Evolutionary conservation across 2,329 filamentous ascomycete species (phyloP).

Genomic region (Trichoderma asperellum): DNA sequence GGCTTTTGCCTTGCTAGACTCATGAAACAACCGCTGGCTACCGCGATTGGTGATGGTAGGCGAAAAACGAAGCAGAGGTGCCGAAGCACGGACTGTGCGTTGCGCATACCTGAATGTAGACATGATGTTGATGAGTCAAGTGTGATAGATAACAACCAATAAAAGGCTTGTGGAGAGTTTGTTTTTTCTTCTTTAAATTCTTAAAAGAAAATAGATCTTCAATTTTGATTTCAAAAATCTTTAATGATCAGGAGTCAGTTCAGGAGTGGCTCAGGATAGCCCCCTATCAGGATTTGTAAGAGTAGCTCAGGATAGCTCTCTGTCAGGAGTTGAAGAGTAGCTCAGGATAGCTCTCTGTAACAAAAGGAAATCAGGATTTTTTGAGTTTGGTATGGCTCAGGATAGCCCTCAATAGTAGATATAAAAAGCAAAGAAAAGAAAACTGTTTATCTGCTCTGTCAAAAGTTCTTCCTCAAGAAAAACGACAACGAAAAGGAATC

Average conservation of each 20-base stretch:
- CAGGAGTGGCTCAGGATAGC: constrained; percentile 34
- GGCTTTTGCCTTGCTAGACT: constrained; percentile 33
- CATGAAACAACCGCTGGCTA: constrained; percentile 34
- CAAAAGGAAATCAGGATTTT: constrained; percentile 23
- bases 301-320: constrained; percentile 34
- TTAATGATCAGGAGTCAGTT: constrained; percentile 30
- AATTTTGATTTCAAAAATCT: constrained; percentile 26
- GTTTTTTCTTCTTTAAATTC: constrained; percentile 8
- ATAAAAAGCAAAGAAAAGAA: neutral
- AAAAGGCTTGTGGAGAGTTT: constrained; percentile 19
- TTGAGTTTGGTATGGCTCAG: constrained; percentile 31
- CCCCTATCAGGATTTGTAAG: constrained; percentile 31
- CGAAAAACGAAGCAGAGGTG: constrained; percentile 28
- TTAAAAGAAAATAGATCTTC: constrained; percentile 20
- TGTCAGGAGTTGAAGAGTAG: constrained; percentile 29
- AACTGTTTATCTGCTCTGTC: neutral
- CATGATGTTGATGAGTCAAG: constrained; percentile 27
- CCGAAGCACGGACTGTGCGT: constrained; percentile 30
- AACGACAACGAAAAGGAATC: neutral
- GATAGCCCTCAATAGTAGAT: constrained; percentile 30
- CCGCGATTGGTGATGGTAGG: constrained; percentile 7
- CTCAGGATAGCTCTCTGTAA: constrained; percentile 32
- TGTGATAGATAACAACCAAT: neutral
- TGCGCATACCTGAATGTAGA: constrained; percentile 29
- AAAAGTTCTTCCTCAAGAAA: neutral